These are phyloP conservation scores for Leccinum incarnatum DNA, from an alignment of 768 basidiomycete species.

Conservation along the genomic window DNA sequence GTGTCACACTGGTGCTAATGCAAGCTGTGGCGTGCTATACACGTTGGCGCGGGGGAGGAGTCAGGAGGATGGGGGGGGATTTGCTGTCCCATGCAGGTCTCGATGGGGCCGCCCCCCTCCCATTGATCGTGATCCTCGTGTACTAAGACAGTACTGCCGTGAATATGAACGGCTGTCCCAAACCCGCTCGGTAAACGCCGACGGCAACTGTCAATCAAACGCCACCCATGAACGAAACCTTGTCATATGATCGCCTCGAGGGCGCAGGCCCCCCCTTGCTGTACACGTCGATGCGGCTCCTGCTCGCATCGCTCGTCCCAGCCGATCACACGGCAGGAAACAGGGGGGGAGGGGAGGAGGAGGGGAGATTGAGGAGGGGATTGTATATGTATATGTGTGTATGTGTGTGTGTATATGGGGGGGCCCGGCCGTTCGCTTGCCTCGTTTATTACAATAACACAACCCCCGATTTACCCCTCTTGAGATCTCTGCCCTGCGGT, in stretches of 20 bases:
- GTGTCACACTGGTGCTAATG: neutral
- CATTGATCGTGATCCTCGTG: slow-evolving; percentile 17
- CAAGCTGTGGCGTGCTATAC: slow-evolving; percentile 10
- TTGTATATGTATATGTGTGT: neutral
- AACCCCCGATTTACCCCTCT: neutral
- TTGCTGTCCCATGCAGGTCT: neutral
- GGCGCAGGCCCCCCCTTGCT: slow-evolving; percentile 11
- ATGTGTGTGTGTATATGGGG: neutral
- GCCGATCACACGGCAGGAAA: slow-evolving; percentile 7
- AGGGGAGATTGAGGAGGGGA: neutral
- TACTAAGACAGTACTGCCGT: slow-evolving; percentile 11
- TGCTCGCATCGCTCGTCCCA: neutral
- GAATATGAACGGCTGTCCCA: neutral
- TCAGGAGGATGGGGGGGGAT: neutral
- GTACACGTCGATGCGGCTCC: slow-evolving; percentile 1
- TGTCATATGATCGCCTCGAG: slow-evolving; percentile 25
- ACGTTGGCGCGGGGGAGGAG: neutral
- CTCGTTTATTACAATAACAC: neutral
- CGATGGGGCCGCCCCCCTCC: neutral
- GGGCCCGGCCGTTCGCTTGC: neutral
- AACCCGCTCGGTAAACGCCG: slow-evolving; percentile 17
- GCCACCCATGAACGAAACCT: slow-evolving; percentile 26
- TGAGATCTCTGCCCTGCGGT: neutral
- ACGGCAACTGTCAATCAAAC: slow-evolving; percentile 17
- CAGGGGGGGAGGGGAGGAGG: neutral